A percentile compares a stretch with the other conserved stretches of the same genome.
Conservation (phyloP, 805 yeast species). For the Cyberlindnera amylophila region DNA sequence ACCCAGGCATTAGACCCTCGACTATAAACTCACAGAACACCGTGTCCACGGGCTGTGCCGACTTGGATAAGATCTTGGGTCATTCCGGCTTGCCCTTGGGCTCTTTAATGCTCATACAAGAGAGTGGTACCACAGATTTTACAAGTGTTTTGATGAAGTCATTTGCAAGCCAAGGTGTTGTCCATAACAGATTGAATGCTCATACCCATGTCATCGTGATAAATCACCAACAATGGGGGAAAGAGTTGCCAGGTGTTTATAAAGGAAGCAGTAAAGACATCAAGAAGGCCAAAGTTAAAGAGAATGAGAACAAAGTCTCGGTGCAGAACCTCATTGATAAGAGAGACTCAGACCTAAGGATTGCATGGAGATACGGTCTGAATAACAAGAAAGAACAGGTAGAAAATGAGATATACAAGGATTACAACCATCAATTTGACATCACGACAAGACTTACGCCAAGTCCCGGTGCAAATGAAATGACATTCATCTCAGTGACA, state of each 20-base stretch:
- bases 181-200: conserved; percentile 53
- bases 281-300: conserved; percentile 53
- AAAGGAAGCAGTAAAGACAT: conserved; percentile 64
- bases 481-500: conserved; percentile 48
- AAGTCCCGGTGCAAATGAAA: conserved; percentile 57
- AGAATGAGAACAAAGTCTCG: conserved; percentile 59
- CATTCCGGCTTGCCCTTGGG: conserved; percentile 90
- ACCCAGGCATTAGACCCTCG: conserved; percentile 72
- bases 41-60: conserved; percentile 74
- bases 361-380: conserved; percentile 91
- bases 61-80: conserved; percentile 66
- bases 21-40: conserved; percentile 65
- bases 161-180: conserved; percentile 73
- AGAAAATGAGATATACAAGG: conserved; percentile 39
- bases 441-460: conserved; percentile 70
- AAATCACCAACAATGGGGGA: conserved; percentile 58
- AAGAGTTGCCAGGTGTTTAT: conserved; percentile 73
- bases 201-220: conserved; percentile 60
- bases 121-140: conserved; percentile 86
- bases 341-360: conserved; percentile 53
- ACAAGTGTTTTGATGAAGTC: conserved; percentile 63
- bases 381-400: conserved; percentile 30
- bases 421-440: conserved; percentile 68
- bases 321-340: conserved; percentile 58
- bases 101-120: conserved; percentile 65